These are phyloP conservation scores for Suhomyces kunorum DNA, from an alignment of 1,139 yeast species.

Conservation along the genomic window DNA sequence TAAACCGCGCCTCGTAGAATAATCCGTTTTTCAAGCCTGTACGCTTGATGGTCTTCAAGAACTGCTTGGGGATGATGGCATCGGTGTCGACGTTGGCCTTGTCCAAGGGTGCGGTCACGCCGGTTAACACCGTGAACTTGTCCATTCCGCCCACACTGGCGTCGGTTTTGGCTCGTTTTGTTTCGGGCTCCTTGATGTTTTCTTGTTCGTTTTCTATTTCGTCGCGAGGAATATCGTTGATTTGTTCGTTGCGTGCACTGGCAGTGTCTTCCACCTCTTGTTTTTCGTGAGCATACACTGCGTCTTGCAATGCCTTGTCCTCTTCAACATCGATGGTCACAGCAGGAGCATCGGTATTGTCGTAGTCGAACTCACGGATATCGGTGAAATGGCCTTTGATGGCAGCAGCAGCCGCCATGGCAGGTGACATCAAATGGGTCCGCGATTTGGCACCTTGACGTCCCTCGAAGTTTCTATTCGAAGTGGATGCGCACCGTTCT, in stretches of 20 bases:
- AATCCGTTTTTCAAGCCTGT: conserved; percentile 88
- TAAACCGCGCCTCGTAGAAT: conserved; percentile 85
- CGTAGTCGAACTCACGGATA: conserved; percentile 76
- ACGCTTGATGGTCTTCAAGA: conserved; percentile 94
- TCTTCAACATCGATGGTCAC: conserved; percentile 58
- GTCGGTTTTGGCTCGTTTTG: conserved; percentile 31
- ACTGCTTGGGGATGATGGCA: conserved; percentile 97
- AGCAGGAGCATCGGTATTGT: conserved; percentile 60
- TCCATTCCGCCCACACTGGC: conserved; percentile 58
- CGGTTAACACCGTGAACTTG: conserved; percentile 71
- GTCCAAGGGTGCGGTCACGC: conserved; percentile 90
- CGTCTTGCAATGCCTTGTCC: conserved; percentile 63
- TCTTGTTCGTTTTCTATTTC: no score
- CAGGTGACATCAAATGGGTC: conserved; percentile 97
- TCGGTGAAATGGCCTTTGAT: conserved; percentile 88
- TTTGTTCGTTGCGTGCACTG: conserved; percentile 46
- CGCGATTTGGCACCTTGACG: conserved; percentile 98
- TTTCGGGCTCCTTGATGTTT: conserved; percentile 30
- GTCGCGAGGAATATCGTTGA: conserved; percentile 66
- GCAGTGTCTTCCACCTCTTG: conserved; percentile 47
- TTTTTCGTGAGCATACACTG: conserved; percentile 70
- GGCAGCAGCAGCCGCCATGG: conserved; percentile 99
- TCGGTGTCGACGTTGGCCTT: conserved; percentile 97
- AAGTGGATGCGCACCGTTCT: conserved; percentile 98
- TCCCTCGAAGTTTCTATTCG: conserved; percentile 98